Evolutionary conservation across 2,329 filamentous ascomycete genomes (phyloP).

Genomic region (Tolypocladium capitatum): DNA sequence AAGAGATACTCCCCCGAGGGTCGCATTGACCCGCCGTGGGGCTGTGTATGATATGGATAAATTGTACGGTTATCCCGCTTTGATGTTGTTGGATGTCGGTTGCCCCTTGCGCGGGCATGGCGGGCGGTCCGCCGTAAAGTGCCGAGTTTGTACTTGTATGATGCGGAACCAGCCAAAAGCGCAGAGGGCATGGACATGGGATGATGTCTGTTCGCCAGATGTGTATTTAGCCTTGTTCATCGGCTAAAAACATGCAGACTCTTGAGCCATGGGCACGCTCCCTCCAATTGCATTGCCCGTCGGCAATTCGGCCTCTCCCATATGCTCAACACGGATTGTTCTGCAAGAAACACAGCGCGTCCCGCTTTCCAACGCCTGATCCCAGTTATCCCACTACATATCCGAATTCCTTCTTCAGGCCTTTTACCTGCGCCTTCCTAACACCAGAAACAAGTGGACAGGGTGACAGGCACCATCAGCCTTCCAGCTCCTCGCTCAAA

Average conservation of each 20-base stretch:
- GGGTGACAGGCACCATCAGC: not conserved
- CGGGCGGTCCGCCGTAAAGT: not conserved
- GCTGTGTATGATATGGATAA: constrained; percentile 4
- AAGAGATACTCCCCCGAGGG: not conserved
- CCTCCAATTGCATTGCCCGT: not conserved
- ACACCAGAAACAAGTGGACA: not conserved
- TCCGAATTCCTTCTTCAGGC: constrained; percentile 1
- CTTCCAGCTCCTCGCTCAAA: constrained; percentile 37
- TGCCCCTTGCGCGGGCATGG: not conserved
- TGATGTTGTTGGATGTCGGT: not conserved
- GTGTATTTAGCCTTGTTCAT: not conserved
- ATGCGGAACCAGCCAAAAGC: not conserved
- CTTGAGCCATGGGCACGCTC: not conserved
- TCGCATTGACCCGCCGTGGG: not conserved
- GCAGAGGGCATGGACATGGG: not conserved
- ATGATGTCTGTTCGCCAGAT: not conserved
- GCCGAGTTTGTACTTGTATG: constrained; percentile 1
- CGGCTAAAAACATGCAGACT: not conserved
- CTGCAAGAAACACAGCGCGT: not conserved
- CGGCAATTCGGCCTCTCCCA: not conserved
- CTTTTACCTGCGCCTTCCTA: not conserved
- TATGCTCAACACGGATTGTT: not conserved
- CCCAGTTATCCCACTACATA: constrained; percentile 2
- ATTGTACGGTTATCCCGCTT: not conserved
- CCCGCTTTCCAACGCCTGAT: constrained; percentile 7